A percentile compares a stretch with the other conserved stretches of the same genome.
phyloP scores from a whole-genome alignment of 1,284 basidiomycete species.

The Pseudozyma thailandica region DNA sequence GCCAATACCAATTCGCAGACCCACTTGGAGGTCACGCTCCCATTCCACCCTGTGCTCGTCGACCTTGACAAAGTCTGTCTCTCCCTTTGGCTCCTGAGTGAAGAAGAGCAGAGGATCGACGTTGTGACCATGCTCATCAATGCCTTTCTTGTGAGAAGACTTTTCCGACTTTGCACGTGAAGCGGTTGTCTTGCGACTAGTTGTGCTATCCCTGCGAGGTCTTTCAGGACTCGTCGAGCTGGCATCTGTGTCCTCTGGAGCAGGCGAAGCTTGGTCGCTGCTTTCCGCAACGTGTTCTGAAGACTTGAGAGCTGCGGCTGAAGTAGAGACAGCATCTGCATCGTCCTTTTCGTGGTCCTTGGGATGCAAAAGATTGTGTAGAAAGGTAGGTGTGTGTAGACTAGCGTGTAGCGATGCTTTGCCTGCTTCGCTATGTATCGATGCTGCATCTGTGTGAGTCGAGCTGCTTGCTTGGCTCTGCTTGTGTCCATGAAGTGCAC shows the following conservation, averaged over 20 bases:
- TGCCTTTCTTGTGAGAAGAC: slow-evolving; percentile 17
- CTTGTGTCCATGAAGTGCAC: slow-evolving; percentile 13
- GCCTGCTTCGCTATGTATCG: slow-evolving; percentile 20
- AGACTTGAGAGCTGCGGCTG: neutral
- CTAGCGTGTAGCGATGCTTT: slow-evolving; percentile 6
- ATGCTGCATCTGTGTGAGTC: slow-evolving; percentile 39
- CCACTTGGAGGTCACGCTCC: slow-evolving; percentile 54
- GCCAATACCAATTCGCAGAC: slow-evolving; percentile 56
- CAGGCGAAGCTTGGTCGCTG: slow-evolving; percentile 4
- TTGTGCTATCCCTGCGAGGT: slow-evolving; percentile 33
- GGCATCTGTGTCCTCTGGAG: slow-evolving; percentile 8
- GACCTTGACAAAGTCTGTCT: slow-evolving; percentile 42
- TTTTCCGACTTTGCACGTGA: slow-evolving; percentile 36
- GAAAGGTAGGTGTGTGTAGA: slow-evolving; percentile 16
- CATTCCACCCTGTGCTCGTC: slow-evolving; percentile 53
- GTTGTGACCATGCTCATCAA: slow-evolving; percentile 21
- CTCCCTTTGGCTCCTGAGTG: slow-evolving; percentile 51
- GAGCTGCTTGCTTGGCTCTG: too few species aligned
- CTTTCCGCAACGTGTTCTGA: neutral
- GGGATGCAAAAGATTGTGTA: slow-evolving; percentile 22
- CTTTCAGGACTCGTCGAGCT: slow-evolving; percentile 8
- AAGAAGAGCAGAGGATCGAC: slow-evolving; percentile 47
- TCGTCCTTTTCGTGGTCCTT: slow-evolving; percentile 9
- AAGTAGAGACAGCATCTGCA: slow-evolving; percentile 4
- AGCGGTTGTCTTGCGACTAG: slow-evolving; percentile 30